Evolutionary conservation across 768 basidiomycete species (phyloP).

Genomic region (Paxillus involutus): DNA sequence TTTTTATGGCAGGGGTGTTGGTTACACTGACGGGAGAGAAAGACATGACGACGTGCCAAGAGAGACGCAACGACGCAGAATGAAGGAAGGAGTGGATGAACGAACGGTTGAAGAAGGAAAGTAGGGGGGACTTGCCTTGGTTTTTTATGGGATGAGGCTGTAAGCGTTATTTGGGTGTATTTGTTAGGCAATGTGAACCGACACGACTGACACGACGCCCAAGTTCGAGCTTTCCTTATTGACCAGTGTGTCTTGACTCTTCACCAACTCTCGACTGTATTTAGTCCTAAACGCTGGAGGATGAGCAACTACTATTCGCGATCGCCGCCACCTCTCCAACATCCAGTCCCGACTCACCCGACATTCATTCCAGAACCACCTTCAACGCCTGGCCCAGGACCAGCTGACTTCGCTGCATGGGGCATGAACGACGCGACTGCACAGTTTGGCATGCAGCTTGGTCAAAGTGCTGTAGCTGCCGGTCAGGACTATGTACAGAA

Average conservation of each 20-base stretch:
- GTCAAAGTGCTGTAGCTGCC: conserved; percentile 85
- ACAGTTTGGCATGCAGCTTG: conserved; percentile 95
- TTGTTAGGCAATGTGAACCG: conserved; percentile 9
- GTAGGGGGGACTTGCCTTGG: not conserved
- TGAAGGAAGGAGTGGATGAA: conserved; percentile 15
- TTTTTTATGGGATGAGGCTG: conserved; percentile 15
- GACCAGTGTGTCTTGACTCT: too few species aligned
- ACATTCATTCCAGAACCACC: conserved; percentile 84
- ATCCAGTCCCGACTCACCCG: conserved; percentile 87
- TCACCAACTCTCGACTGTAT: too few species aligned
- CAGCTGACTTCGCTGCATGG: conserved; percentile 68
- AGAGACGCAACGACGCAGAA: not conserved
- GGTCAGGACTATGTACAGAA: conserved; percentile 96
- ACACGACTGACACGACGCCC: not conserved
- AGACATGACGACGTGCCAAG: conserved; percentile 33
- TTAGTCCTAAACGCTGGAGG: not conserved
- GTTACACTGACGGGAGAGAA: conserved; percentile 58
- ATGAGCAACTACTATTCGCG: conserved; percentile 40
- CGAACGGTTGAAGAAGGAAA: conserved; percentile 8
- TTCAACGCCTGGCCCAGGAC: conserved; percentile 65
- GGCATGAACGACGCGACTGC: conserved; percentile 92
- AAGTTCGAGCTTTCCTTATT: too few species aligned
- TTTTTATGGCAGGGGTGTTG: conserved; percentile 76
- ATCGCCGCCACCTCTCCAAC: conserved; percentile 80
- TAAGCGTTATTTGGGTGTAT: conserved; percentile 18